A percentile compares a stretch with the other conserved stretches of the same genome.
Conservation (phyloP, 2,329 filamentous ascomycete genomes). For the Trichoderma brevicompactum region DNA sequence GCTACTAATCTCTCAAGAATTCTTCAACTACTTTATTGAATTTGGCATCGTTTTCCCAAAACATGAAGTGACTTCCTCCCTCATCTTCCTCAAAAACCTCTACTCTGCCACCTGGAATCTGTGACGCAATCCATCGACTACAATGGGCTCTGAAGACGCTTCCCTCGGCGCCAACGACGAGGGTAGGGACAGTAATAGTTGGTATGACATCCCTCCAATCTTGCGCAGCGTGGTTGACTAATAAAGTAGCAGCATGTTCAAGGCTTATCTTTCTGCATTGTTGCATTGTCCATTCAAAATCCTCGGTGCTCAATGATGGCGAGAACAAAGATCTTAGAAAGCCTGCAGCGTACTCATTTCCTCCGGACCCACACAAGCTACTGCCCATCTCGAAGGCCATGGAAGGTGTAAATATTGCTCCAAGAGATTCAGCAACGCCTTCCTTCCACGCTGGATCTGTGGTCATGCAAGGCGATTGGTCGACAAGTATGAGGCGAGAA, state of each 20-base stretch:
- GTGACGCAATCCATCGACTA: constrained; percentile 36
- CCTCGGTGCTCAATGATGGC: constrained; percentile 31
- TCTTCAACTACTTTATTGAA: constrained; percentile 41
- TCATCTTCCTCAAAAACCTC: constrained; percentile 40
- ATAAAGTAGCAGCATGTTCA: constrained; percentile 35
- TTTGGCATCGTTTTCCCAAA: constrained; percentile 41
- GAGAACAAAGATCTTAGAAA: constrained; percentile 37
- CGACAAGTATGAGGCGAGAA: constrained; percentile 38
- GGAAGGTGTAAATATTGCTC: constrained; percentile 34
- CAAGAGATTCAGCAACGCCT: constrained; percentile 31
- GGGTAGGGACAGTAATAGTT: constrained; percentile 37
- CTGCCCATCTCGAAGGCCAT: constrained; percentile 17
- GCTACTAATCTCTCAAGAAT: constrained; percentile 29
- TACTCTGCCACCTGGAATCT: constrained; percentile 36
- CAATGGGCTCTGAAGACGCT: constrained; percentile 28
- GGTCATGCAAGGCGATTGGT: constrained; percentile 38
- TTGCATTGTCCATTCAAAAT: constrained; percentile 36
- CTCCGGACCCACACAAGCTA: neutral
- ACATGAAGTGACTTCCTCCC: constrained; percentile 42
- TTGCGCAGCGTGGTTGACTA: constrained; percentile 36
- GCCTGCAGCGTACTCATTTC: constrained; percentile 29
- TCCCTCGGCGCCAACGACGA: constrained; percentile 36
- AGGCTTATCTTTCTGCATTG: constrained; percentile 38
- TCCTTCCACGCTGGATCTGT: constrained; percentile 38
- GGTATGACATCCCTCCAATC: constrained; percentile 42